Base-by-base conservation (phyloP, 768 basidiomycete species). In the Paxillus ammoniavirescens region DNA sequence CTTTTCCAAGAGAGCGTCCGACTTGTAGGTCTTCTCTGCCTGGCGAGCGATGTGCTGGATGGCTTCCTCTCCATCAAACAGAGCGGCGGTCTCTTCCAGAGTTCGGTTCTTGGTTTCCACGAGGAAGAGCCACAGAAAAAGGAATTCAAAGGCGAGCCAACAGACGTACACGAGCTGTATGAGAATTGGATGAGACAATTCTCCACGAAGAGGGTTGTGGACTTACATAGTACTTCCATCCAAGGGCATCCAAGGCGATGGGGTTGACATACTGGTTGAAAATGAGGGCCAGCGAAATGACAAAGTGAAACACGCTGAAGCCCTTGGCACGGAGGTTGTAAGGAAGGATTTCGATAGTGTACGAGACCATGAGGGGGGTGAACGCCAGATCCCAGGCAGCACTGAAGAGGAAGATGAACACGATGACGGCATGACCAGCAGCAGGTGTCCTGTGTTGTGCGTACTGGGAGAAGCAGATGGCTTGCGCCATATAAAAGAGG, bases 191-290 rank as follows among this genome's bases (percentile, higher is more conserved):
- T 44, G 26, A 18, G 8, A 35, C 4, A 48, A 50, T 42, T 15
- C 28, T 10, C 17, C 14, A 36, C 9, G 30, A 6, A 18, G 17
- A 46, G 5, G 12, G n/a, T 5, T 15, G 13, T 23, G 12, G 7
- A 72, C 79, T 49, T 52, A 83, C 78, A 66, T 89, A 89, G 76
- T 90, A 91, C 65, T 84, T 89, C 90, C 90, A 91, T 50, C 65
- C 73, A 47, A 91, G 73, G 36, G 65, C 53, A 5, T 77, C 76
- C 41, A 91, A 74, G 33, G 88, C 89, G 67, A 91, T 80, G 35
- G 90, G 91, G 75, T 93, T 93, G 68, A 86, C 83, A 64, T 92
- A 91, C 72, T 91, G 91, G 67, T 92, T 93, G 72, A 95, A 91
- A 69, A 95, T 89, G 60, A 93, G 83, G 6, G 91, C 80, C 51